Base-by-base conservation (phyloP, 441 rosid genomes). In the Populus tomentosa region DNA sequence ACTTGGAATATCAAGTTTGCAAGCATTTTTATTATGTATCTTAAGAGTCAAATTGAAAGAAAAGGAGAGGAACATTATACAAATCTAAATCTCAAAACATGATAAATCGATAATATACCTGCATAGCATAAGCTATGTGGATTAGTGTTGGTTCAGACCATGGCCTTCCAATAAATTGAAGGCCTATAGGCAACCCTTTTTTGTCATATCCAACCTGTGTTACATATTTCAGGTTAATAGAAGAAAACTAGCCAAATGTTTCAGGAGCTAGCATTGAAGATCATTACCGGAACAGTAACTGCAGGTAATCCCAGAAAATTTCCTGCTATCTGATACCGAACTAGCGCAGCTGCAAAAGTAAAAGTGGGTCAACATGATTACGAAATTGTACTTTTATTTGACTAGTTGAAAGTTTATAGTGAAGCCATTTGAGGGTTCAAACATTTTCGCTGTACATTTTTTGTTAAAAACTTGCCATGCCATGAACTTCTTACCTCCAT, bases 141-240 rank as follows among this genome's bases (percentile, higher is more conserved):
- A 92, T 80, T 67, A 90, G 61, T 32, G 91, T 90, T 20, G 94
- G 61, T 66, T 92, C 97, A 32, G 92, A 90, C 97, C 97, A 90
- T 21, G 97, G 97, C 83, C 75, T 89, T 73, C 97, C 97, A 1
- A 90, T 89, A 67, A 92, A 89, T 67, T 92, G 97, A 53, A 92
- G 88, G 38, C 97, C 93, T 40, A 92, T 88, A 3, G 97, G 97
- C 84, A 92, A 75, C 5, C 94, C 91, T 30, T 70, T 82, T 30
- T 80, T 76, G 82, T 92, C 97, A 80, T 90, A 92, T 83, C 97
- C 94, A 42, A 92, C 88, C 97, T 91, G 64, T 66, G 16, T 24
- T 18, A 5, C 16, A 32, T 50, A 64, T 7, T 21, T 56, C 40
- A 14, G 56, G 36, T 33, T 62, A 20, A 38, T 21, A 35, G 16